Base-by-base conservation (phyloP, 1,284 basidiomycete genomes). In the Trametes pubescens region DNA sequence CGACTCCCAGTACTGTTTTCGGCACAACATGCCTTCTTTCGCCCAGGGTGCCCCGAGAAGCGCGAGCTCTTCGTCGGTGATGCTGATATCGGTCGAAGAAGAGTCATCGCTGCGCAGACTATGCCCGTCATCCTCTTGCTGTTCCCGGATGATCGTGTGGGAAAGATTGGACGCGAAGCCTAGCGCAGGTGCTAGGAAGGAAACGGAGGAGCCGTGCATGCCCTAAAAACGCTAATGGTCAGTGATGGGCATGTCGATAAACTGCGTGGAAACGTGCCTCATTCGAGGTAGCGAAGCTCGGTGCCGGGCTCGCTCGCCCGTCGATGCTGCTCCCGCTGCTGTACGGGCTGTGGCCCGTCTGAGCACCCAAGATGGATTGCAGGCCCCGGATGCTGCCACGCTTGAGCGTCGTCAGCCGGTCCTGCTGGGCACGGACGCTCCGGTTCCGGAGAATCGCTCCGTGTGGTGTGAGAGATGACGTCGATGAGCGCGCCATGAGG, bases 21-120 rank as follows among this genome's bases (percentile, higher is more conserved):
- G 89, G 69, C 90, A 92, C 4, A 99, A 85, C 81, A 96, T 92
- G 16, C 97, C 97, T 77, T 99, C 97, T 77, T 99, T 99, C 0
- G 97, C 97, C 97, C 97, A 99, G 0, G 97, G 97, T 3, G 97
- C 90, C 26, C 97, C 97, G 13, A 98, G 86, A 38, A 99, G 81
- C 0, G 97, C 96, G 13, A 99, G 84, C 78, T 98, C 95, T 74
- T 98, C 96, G 74, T 99, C 96, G 5, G 90, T 89, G 64, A 97
- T 92, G 65, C 92, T 93, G 70, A 93, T 90, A 32, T 84, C 87
- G 0, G 89, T 90, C 21, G 74, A 79, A 8, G 74, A 79, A 8
- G 89, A 86, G 47, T 81, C 83, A 40, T 85, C 82, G 71, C 88
- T 91, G 22, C 84, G 82, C 13, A 87, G 73, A 66, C 92, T 95